Base-by-base conservation (phyloP, 306 rosid genomes). In the Rubus parviflorus region DNA sequence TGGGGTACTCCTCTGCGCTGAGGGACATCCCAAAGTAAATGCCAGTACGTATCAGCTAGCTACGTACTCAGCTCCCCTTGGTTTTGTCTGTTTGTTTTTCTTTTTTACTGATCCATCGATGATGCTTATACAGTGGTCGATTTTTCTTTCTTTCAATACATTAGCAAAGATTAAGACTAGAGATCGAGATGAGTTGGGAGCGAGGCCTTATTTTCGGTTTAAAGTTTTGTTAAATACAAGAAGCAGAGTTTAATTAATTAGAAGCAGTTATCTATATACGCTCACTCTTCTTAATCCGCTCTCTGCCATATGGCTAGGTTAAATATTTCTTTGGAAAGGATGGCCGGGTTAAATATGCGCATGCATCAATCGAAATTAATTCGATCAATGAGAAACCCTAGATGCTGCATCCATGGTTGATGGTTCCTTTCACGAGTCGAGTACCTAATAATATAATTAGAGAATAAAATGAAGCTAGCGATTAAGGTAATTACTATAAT, bases 21-120 rank as follows among this genome's bases (percentile, higher is more conserved):
- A 72, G 68, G 42, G 67, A 56, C 77, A 42, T n/a, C 67, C 67
- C 54, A 15, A 46, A 40, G 13, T 56, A 22, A 72, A 73, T 72
- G 53, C 67, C 68, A 62, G 20, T 53, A 65, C 4, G 3, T 8
- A 38, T 66, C 48, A 40, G 17, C 41, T 56, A 61, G 65, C 65
- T 4, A 9, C 40, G 2, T 25, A 16, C 42, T 19, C 38, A 2
- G 35, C 12, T 58, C 64, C 37, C 19, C 42, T 61, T 61, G 5
- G 41, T 60, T 60, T 25, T 30, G 6, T 60, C 66, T 60, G 17
- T 60, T 60, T 12, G 66, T 25, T 60, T 7, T 8, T 7, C 60
- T 10, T 6, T 6, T 19, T 9, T 9, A 23, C 15, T 58, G 64
- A 58, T 58, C 19, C 42, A 3, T 62, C 19, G 5, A 62, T 62